phyloP scores from a whole-genome alignment of 306 rosid species.

The Lathyrus tuberosus region DNA sequence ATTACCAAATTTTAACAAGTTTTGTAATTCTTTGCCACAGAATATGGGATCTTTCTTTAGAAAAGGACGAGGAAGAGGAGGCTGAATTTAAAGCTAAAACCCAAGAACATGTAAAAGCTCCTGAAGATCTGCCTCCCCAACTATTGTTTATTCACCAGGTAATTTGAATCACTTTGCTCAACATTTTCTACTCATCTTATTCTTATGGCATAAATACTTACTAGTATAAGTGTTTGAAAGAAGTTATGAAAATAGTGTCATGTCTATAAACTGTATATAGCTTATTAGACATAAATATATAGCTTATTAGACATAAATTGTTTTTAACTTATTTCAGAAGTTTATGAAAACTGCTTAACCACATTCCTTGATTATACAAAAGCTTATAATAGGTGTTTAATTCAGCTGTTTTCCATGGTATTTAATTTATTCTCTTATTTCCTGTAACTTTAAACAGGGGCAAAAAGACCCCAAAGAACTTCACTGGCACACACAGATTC shows the following conservation, averaged over 20 bases:
- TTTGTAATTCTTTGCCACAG: conserved; percentile 49
- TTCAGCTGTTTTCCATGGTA: background rate
- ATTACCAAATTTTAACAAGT: background rate
- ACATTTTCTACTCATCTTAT: background rate
- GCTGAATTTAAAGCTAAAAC: conserved; percentile 86
- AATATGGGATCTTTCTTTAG: conserved; percentile 97
- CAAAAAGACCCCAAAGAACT: conserved; percentile 92
- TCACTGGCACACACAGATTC: conserved; percentile 95
- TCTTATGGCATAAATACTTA: background rate
- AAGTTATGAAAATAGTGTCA: background rate
- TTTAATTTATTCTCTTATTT: background rate
- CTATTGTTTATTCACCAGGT: conserved; percentile 95
- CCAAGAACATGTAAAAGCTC: conserved; percentile 79
- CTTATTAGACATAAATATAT: no score
- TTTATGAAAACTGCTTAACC: background rate
- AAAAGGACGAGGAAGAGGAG: conserved; percentile 95
- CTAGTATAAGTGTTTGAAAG: background rate
- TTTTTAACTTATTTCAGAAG: no score
- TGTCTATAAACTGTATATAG: background rate
- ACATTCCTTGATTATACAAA: background rate
- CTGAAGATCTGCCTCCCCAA: conserved; percentile 95
- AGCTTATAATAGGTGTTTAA: background rate
- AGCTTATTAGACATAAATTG: background rate
- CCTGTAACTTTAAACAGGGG: conserved; percentile 59
- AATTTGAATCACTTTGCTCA: conserved; percentile 5